Base-by-base conservation (phyloP, 1,139 yeast species). In the Magnusiomyces clavatus region DNA sequence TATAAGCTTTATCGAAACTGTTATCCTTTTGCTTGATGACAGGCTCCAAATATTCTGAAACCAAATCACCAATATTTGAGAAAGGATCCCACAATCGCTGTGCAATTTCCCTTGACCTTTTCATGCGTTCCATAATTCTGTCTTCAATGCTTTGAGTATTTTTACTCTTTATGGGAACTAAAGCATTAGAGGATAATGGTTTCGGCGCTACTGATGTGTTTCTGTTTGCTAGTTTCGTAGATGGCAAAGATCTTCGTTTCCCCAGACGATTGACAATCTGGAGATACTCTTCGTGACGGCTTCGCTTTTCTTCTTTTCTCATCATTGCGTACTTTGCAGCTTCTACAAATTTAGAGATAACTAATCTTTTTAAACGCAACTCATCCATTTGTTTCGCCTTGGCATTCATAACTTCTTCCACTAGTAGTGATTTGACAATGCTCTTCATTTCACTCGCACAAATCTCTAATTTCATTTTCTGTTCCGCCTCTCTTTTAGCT, bases 91-190 rank as follows among this genome's bases (percentile, higher is more conserved):
- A 65, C 10, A 62, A 52, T 42, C 50, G 46, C 13, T 54, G 40
- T 2, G 60, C 54, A 8, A 48, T 43, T n/a, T 48, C 19, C 46
- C n/a, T 38, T 5, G 31, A 24, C 31, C 31, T 24, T 24, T 24
- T 39, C 20, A 39, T 39, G 17, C 20, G 17, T 39, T 13, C 42
- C 42, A 20, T 39, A 6, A 39, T 39, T 39, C 14, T 46, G 72
- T 56, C 49, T 68, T 69, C 60, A 71, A 75, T 57, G 73, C 48
- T 38, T 45, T 10, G 45, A 47, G 14, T 39, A n/a, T n/a, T n/a
- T 8, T 16, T 16, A 6, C 19, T 19, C 17, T 11, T 39, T 39
- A 39, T 10, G 2, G 11, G 42, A 12, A 37, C 29, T 10, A 39
- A 2, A 41, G 31, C 8, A 24, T 4, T 24, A 8, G 31, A 8